These are phyloP conservation scores for Colletotrichum sidae DNA, from an alignment of 2,329 filamentous ascomycete genomes.

Conservation along the genomic window DNA sequence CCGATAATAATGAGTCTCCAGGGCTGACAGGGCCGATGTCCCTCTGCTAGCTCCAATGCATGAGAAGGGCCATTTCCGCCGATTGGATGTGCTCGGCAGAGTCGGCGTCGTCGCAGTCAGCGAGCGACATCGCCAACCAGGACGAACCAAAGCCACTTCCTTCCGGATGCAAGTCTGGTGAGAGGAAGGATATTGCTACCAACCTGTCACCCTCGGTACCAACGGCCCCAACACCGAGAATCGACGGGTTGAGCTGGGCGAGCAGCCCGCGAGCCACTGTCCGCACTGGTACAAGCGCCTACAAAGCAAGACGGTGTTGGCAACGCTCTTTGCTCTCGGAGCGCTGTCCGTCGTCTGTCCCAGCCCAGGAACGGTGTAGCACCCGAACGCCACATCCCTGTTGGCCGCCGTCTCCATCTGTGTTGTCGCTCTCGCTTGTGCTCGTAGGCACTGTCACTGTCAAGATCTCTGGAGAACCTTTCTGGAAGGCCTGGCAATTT, in stretches of 20 bases:
- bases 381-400: slow-evolving; percentile 28
- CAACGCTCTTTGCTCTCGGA: too few relatives aligned
- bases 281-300: too few relatives aligned
- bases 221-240: too few relatives aligned
- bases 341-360: slow-evolving; percentile 18
- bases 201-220: not conserved
- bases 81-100: slow-evolving; percentile 23
- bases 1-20: slow-evolving; percentile 25
- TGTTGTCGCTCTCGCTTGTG: slow-evolving; percentile 15
- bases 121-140: slow-evolving; percentile 4
- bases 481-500: slow-evolving; percentile 18
- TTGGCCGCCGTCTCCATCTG: not conserved
- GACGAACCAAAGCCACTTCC: too few relatives aligned
- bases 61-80: slow-evolving; percentile 15
- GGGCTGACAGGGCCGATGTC: slow-evolving; percentile 29
- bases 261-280: too few relatives aligned
- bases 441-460: slow-evolving; percentile 1
- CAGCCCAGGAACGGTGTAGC: slow-evolving; percentile 25
- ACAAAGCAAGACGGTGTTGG: too few relatives aligned
- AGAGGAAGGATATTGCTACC: slow-evolving; percentile 21
- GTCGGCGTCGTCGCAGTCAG: slow-evolving; percentile 7
- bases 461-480: slow-evolving; percentile 8
- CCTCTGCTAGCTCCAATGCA: slow-evolving; percentile 21
- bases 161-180: not conserved
- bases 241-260: too few relatives aligned